Conservation (phyloP, 2,329 filamentous ascomycete species). For the Nemania serpens region DNA sequence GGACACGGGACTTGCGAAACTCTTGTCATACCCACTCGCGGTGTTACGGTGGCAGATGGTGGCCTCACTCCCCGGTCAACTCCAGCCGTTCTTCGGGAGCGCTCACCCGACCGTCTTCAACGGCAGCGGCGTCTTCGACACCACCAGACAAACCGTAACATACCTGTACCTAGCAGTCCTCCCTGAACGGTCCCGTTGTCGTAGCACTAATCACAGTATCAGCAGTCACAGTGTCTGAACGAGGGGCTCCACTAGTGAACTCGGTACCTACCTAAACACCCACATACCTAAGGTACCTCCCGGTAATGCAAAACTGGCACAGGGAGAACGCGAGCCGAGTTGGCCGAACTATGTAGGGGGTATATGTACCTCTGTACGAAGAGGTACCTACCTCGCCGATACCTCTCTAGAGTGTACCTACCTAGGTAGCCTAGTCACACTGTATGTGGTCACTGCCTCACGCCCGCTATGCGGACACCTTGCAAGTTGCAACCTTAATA, state of each 20-base stretch:
- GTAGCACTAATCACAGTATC: conserved; percentile 19
- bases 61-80: background rate
- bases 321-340: conserved; percentile 12
- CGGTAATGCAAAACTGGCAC: too few species aligned
- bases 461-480: conserved; percentile 22
- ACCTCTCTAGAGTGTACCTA: too few species aligned
- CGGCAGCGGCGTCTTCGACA: background rate
- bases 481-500: background rate
- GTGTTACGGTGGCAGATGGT: conserved; percentile 17
- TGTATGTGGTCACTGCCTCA: conserved; percentile 25
- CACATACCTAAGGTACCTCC: conserved; percentile 2
- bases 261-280: background rate
- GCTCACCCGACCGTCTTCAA: background rate
- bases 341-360: conserved; percentile 14
- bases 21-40: conserved; percentile 15
- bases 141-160: too few species aligned
- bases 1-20: conserved; percentile 5
- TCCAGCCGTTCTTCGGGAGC: background rate
- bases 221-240: conserved; percentile 12
- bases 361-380: background rate
- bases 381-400: too few species aligned
- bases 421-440: background rate
- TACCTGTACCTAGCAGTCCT: background rate
- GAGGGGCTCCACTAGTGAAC: background rate
- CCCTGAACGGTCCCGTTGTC: too few species aligned